phyloP scores from a whole-genome alignment of 2,329 filamentous ascomycete species.

The Pestalotiopsis sp. region DNA sequence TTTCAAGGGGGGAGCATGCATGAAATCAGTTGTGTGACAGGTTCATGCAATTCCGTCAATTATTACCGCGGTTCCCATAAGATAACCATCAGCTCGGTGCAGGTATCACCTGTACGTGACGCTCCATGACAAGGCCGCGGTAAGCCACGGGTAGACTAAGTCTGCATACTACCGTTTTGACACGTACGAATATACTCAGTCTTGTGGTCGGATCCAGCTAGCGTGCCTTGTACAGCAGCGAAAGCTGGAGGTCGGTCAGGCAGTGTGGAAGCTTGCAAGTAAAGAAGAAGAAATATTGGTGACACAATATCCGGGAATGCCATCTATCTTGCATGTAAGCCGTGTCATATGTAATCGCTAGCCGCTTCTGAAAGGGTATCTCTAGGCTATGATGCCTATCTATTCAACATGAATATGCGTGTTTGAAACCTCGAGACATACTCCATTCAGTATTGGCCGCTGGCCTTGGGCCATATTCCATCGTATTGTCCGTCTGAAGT shows the following conservation, averaged over 20 bases:
- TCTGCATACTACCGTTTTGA: neutral
- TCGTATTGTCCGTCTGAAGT: neutral
- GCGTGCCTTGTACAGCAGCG: neutral
- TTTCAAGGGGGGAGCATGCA: no score
- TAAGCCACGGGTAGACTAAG: neutral
- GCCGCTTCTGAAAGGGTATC: neutral
- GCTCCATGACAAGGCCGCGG: neutral
- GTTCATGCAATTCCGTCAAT: neutral
- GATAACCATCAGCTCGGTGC: neutral
- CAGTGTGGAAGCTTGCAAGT: neutral
- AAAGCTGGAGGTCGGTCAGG: neutral
- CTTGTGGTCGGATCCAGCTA: neutral
- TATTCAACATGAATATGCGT: no score
- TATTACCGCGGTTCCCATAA: neutral
- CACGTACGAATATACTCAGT: neutral
- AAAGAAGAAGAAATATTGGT: neutral
- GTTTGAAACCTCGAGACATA: no score
- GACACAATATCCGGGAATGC: neutral
- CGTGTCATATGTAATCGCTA: neutral
- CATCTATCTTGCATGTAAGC: neutral
- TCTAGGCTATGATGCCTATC: neutral
- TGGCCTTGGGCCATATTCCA: neutral
- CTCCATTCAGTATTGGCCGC: no score
- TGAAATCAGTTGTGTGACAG: no score
- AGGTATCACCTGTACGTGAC: neutral